These are phyloP conservation scores for Hordeum marinum DNA, from an alignment of 176 grass and related monocot species.

Conservation along the genomic window DNA sequence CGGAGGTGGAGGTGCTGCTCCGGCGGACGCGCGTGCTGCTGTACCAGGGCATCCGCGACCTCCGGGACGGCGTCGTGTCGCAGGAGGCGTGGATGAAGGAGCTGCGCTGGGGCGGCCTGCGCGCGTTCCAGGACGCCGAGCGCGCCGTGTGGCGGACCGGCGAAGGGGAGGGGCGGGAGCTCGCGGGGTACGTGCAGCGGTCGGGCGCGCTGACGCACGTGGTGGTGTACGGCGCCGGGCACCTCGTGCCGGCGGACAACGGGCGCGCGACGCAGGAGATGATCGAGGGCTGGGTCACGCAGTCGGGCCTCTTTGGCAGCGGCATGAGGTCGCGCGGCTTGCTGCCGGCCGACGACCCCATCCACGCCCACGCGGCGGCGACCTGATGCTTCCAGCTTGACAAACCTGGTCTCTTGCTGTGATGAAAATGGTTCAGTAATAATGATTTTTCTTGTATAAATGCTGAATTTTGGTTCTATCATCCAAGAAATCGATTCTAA, in stretches of 20 bases:
- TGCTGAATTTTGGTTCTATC: too few species aligned
- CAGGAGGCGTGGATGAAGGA: slow-evolving; percentile 41
- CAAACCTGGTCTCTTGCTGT: not conserved
- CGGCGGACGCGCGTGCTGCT: slow-evolving; percentile 34
- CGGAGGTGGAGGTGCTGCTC: slow-evolving; percentile 47
- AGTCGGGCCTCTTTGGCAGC: slow-evolving; percentile 9
- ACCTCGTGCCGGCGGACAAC: slow-evolving; percentile 37
- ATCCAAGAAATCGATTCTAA: too few species aligned
- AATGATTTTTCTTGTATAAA: not conserved
- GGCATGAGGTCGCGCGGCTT: not conserved
- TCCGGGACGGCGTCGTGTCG: slow-evolving; percentile 33
- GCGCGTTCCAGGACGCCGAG: slow-evolving; percentile 20
- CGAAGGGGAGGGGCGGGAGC: not conserved
- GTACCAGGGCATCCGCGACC: slow-evolving; percentile 42
- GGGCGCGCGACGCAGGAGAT: slow-evolving; percentile 29
- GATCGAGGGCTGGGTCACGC: slow-evolving; percentile 44
- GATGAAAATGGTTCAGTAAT: not conserved
- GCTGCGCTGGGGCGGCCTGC: slow-evolving; percentile 23
- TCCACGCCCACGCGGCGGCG: not conserved
- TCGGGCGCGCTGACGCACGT: slow-evolving; percentile 29
- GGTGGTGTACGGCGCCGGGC: slow-evolving; percentile 23
- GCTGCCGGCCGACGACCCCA: not conserved
- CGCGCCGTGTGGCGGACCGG: slow-evolving; percentile 33
- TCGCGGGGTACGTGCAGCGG: slow-evolving; percentile 37
- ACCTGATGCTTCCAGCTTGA: not conserved